Percentiles rank a stretch among this genome's conserved stretches.
Evolutionary conservation across 1,139 yeast genomes (phyloP).

Genomic region (Magnusiomyces magnusii): DNA sequence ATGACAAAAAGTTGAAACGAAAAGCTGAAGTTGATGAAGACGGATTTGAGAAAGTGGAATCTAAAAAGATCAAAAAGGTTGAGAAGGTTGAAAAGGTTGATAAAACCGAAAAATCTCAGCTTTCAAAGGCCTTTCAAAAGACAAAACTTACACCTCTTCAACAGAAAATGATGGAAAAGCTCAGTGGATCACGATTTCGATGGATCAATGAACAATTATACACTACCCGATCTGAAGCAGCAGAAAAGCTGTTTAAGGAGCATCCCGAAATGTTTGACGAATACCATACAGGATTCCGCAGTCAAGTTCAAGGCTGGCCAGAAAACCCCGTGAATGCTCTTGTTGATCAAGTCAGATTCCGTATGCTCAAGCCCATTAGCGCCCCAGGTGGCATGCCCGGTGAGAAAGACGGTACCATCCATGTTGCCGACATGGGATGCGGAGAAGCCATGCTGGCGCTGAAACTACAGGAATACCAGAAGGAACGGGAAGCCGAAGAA

Average conservation of each 20-base stretch:
- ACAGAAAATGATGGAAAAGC: slow-evolving; percentile 90
- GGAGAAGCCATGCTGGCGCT: slow-evolving; percentile 88
- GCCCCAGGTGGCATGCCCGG: slow-evolving; percentile 93
- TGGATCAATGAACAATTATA: slow-evolving; percentile 97
- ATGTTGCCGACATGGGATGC: slow-evolving; percentile 97
- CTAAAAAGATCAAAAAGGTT: background rate
- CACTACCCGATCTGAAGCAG: slow-evolving; percentile 72
- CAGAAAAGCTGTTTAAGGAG: slow-evolving; percentile 59
- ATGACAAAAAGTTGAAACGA: no score
- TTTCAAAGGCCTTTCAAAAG: no score
- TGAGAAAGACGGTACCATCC: slow-evolving; percentile 43
- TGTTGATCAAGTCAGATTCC: slow-evolving; percentile 58
- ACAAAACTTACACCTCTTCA: slow-evolving; percentile 66
- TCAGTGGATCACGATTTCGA: slow-evolving; percentile 90
- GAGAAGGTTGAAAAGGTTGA: no score
- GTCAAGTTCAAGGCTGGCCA: slow-evolving; percentile 96
- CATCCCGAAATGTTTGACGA: slow-evolving; percentile 91
- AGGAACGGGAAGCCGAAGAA: slow-evolving; percentile 7
- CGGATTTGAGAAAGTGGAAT: no score
- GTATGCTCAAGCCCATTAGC: slow-evolving; percentile 61
- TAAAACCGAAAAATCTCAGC: no score
- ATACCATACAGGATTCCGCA: slow-evolving; percentile 89
- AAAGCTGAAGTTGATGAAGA: no score
- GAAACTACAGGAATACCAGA: slow-evolving; percentile 31
- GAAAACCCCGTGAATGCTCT: slow-evolving; percentile 93